Percentiles rank a stretch among this genome's conserved stretches.
Conservation (phyloP, 2,329 filamentous ascomycete species). For the Colletotrichum sojae region DNA sequence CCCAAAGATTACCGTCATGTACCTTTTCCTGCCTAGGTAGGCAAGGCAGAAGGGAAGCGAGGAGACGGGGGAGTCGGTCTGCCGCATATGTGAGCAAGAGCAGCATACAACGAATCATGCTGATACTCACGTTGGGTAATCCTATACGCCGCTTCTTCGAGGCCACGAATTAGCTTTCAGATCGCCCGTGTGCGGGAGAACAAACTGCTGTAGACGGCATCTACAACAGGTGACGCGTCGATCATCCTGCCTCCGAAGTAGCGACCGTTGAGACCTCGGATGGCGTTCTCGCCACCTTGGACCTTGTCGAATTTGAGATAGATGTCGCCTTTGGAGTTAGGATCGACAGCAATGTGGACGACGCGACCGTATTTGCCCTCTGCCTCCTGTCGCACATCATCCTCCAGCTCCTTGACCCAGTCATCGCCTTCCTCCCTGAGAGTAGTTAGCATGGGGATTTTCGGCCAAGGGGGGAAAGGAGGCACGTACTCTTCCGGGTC, state of each 20-base stretch:
- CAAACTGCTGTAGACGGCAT: slow-evolving; percentile 66
- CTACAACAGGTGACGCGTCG: slow-evolving; percentile 94
- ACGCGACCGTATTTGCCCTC: slow-evolving; percentile 97
- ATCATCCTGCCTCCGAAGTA: slow-evolving; percentile 96
- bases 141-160: slow-evolving; percentile 63
- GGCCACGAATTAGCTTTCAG: slow-evolving; percentile 72
- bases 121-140: slow-evolving; percentile 44
- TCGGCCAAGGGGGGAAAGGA: background rate
- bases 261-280: slow-evolving; percentile 96
- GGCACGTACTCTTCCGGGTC: slow-evolving; percentile 86
- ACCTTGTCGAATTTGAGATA: slow-evolving; percentile 99
- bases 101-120: background rate
- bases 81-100: slow-evolving; percentile 9
- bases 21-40: background rate
- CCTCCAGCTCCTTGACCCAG: slow-evolving; percentile 95
- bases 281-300: slow-evolving; percentile 95
- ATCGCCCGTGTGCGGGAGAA: slow-evolving; percentile 90
- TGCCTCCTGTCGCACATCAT: slow-evolving; percentile 93
- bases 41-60: background rate
- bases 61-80: background rate
- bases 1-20: background rate
- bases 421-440: slow-evolving; percentile 84
- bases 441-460: slow-evolving; percentile 49
- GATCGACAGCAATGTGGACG: slow-evolving; percentile 95
- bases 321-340: slow-evolving; percentile 94